Evolutionary conservation across 2,329 filamentous ascomycete species (phyloP), one percentile per base, ranked within the genome.

Genomic region (Sporothrix euskadiensis): DNA sequence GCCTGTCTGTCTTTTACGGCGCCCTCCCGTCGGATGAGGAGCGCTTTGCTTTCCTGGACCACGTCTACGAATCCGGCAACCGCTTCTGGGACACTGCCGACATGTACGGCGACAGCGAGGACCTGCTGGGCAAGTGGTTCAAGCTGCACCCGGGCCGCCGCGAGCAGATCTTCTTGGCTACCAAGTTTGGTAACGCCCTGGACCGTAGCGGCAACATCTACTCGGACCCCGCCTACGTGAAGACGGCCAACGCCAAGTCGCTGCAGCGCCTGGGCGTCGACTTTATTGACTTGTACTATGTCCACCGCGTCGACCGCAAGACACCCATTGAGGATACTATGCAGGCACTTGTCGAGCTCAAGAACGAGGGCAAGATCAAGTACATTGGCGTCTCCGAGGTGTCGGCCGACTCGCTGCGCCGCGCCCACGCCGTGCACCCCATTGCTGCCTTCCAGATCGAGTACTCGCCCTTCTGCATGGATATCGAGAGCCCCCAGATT

Each of bases 301-400:
- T 84, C 54, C 86, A 88, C 77, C 83, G 86, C 5, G 77, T 86
- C n/a, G 85, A 87, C 74, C 80, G 81, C 3, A 78, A 79, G 49
- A 84, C 82, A 6, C 84, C 84, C 0, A 79, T 83, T 26, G 83
- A 85, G 78, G 81, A 85, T 75, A 87, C 83, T 1, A 84, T 88
- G 80, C 79, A 80, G 61, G 84, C 82, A 6, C 77, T 88, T 74
- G 83, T 82, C 59, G 82, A 85, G 77, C 80, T 88, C 57, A 80
- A 82, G 76, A 75, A 78, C 4, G 83, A 86, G 75, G 87, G 88
- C 73, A 88, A 89, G 78, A 86, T 90, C 78, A 85, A 84, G 72
- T 81, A 88, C 78, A 79, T 91, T 7, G 88, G 88, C 14, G 78
- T 90, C 2, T 86, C 82, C 1, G 88, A 89, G 76, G 81, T 84